A percentile compares a stretch with the other conserved stretches of the same genome.
Evolutionary conservation across 345 rosid species (phyloP).

Genomic region (Geranium rotundifolium): DNA sequence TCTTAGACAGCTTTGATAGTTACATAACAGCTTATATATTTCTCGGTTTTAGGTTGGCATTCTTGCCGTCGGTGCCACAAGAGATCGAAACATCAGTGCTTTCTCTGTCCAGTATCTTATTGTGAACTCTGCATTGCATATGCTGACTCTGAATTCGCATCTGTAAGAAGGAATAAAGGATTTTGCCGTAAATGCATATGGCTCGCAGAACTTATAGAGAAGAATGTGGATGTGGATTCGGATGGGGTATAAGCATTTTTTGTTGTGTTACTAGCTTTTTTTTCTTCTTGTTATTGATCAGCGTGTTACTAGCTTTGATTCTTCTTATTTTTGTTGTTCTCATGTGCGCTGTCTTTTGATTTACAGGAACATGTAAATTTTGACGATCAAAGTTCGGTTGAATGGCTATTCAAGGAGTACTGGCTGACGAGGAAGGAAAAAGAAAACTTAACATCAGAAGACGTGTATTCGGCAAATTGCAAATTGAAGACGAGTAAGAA

Average conservation of each 20-base stretch:
- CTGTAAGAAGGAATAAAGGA: slow-evolving; percentile 21
- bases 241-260: slow-evolving; percentile 20
- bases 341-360: not conserved
- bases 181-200: slow-evolving; percentile 30
- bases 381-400: slow-evolving; percentile 20
- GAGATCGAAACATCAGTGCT: slow-evolving; percentile 32
- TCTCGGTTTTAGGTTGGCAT: slow-evolving; percentile 38
- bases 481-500: slow-evolving; percentile 15
- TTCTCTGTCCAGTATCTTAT: slow-evolving; percentile 36
- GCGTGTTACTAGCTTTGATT: not conserved
- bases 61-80: slow-evolving; percentile 30
- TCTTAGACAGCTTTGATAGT: no score
- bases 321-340: not conserved
- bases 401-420: slow-evolving; percentile 31
- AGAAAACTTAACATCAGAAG: slow-evolving; percentile 22
- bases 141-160: slow-evolving; percentile 17
- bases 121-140: slow-evolving; percentile 28
- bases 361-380: slow-evolving; percentile 32
- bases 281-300: no score
- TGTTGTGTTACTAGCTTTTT: not conserved
- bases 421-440: slow-evolving; percentile 32
- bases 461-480: slow-evolving; percentile 19
- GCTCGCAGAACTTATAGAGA: slow-evolving; percentile 32
- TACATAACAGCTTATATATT: not conserved
- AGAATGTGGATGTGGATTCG: slow-evolving; percentile 20